phyloP scores from a whole-genome alignment of 2,329 filamentous ascomycete species.

The Xylaria polymorpha region DNA sequence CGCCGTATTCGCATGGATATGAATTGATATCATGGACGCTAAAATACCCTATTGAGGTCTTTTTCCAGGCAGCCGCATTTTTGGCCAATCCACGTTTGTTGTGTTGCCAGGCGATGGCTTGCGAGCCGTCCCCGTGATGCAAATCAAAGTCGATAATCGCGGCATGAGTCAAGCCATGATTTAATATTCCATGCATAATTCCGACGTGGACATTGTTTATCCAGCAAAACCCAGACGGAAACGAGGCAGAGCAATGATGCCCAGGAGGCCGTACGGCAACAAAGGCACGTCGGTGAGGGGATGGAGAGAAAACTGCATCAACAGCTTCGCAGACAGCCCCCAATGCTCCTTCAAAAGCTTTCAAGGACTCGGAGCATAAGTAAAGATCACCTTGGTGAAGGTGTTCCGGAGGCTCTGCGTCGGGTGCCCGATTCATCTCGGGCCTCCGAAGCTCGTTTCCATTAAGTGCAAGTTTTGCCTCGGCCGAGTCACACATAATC shows the following conservation, averaged over 20 bases:
- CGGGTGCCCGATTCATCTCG: slow-evolving; percentile 65
- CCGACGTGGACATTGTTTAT: slow-evolving; percentile 98
- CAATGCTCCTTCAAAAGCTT: slow-evolving; percentile 89
- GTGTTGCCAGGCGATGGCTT: slow-evolving; percentile 91
- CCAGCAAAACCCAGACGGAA: slow-evolving; percentile 98
- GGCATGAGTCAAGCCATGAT: slow-evolving; percentile 89
- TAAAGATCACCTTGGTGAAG: slow-evolving; percentile 94
- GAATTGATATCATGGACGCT: slow-evolving; percentile 99
- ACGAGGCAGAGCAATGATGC: slow-evolving; percentile 90
- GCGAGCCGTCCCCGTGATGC: slow-evolving; percentile 95
- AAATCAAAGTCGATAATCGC: slow-evolving; percentile 94
- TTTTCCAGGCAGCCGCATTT: slow-evolving; percentile 81
- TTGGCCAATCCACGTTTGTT: slow-evolving; percentile 79
- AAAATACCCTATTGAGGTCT: slow-evolving; percentile 92
- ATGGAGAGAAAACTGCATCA: slow-evolving; percentile 78
- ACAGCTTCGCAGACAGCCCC: slow-evolving; percentile 95
- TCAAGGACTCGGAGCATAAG: slow-evolving; percentile 84
- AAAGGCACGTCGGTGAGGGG: slow-evolving; percentile 80
- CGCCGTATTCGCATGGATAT: slow-evolving; percentile 94
- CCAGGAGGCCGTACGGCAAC: slow-evolving; percentile 93
- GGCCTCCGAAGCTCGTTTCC: slow-evolving; percentile 82
- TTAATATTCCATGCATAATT: slow-evolving; percentile 87
- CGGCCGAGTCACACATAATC: slow-evolving; percentile 84
- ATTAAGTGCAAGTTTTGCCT: slow-evolving; percentile 78
- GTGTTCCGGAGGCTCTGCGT: slow-evolving; percentile 61